Evolutionary conservation across 228 moss, liverwort and hornwort genomes (phyloP), one percentile per base, ranked within the genome.

Genomic region (Sphagnum magellanicum): DNA sequence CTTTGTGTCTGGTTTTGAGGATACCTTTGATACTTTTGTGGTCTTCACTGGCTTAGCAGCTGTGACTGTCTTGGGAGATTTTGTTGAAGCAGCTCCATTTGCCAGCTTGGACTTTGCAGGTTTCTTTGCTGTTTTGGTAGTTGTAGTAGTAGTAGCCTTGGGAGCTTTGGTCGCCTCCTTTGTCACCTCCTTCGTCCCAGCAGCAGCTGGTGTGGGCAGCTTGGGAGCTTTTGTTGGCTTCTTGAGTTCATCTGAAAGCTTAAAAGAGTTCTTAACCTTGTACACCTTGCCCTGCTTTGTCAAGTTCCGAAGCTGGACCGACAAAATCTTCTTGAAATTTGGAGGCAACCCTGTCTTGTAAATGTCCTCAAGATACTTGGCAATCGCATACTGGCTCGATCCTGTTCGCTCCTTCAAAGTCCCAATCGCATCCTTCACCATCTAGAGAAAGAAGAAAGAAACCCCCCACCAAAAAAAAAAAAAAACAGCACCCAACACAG

Each of bases 241-340:
- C 90, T 94, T 94, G 83, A 90, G 73, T 70, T 94, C 90, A 6
- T 94, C 90, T 0, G 91, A 94, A 0, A 94, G 73, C 78, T 94
- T 94, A 70, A 67, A 94, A 0, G 90, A 94, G 72, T 94, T 91
- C 68, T 94, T 94, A 67, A 94, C 84, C 70, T 94, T 94, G 49
- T 87, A 81, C 4, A 94, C 70, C 83, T 94, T 94, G 10, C 78
- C 91, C 4, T 67, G 77, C 73, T 89, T 89, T 6, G 94, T 84
- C 80, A 94, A 60, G 53, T 91, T 91, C 0, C 86, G 81, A 72
- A 94, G 70, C 77, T 94, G 91, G 6, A 84, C 6, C 0, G 91
- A 77, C 67, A 94, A 67, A 1, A 69, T 61, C 84, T 90, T 91
- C 90, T 76, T 94, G 83, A 94, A 91, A 53, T 94, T 94, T 0